These are phyloP conservation scores for Suillus sp. DNA, from an alignment of 768 basidiomycete species.

Conservation along the genomic window DNA sequence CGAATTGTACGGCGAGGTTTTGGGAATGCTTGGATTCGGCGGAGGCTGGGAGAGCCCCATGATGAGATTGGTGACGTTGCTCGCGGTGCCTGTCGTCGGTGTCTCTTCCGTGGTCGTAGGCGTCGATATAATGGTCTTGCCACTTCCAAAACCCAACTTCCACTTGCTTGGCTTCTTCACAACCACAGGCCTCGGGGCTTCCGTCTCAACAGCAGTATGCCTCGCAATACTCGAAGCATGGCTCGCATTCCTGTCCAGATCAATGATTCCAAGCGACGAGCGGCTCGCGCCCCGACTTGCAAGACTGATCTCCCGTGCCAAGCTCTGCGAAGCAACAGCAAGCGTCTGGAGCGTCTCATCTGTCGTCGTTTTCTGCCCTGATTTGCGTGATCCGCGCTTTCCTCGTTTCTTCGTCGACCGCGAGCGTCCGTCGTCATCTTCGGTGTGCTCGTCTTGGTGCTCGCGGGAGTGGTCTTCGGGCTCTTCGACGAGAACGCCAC, in stretches of 20 bases:
- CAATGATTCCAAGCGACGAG: slow-evolving; percentile 36
- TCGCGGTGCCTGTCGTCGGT: slow-evolving; percentile 60
- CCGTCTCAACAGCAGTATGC: not conserved
- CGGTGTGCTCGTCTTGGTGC: slow-evolving; percentile 31
- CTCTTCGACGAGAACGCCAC: slow-evolving; percentile 46
- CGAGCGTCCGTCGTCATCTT: slow-evolving; percentile 42
- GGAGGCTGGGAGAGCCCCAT: slow-evolving; percentile 64
- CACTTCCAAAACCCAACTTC: slow-evolving; percentile 61
- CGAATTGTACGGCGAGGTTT: not conserved
- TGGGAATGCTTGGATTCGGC: slow-evolving; percentile 14
- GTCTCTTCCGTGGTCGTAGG: slow-evolving; percentile 38
- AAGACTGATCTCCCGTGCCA: slow-evolving; percentile 83
- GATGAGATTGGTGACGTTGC: slow-evolving; percentile 74
- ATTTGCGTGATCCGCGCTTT: slow-evolving; percentile 85
- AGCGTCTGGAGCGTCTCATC: slow-evolving; percentile 69
- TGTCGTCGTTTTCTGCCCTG: slow-evolving; percentile 53
- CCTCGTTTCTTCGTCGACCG: slow-evolving; percentile 76
- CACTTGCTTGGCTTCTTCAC: slow-evolving; percentile 78
- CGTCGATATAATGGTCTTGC: slow-evolving; percentile 52
- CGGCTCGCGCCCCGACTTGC: slow-evolving; percentile 42
- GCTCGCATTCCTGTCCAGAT: slow-evolving; percentile 28
- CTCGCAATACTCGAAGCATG: slow-evolving; percentile 39
- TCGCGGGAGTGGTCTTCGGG: slow-evolving; percentile 36
- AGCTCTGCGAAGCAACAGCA: slow-evolving; percentile 76
- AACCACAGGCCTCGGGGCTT: slow-evolving; percentile 23